Base-by-base conservation (phyloP, 2,329 filamentous ascomycete genomes). In the Corniculantispora saksenae region DNA sequence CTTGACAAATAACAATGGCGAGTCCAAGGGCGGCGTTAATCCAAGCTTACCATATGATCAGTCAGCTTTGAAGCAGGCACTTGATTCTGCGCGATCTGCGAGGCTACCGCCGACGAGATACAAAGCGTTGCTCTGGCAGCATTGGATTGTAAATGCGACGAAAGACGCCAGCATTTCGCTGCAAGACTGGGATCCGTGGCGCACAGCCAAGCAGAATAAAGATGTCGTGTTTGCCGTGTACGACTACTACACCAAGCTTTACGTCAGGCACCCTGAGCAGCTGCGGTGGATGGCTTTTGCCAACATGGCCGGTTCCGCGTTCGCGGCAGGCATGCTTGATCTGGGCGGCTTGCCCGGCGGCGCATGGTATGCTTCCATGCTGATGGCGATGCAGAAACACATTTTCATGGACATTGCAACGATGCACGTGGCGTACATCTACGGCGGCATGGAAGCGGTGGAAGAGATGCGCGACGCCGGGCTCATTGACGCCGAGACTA, bases 341-440 rank as follows among this genome's bases (percentile, higher is more conserved):
- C 19, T 62, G 19, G 59, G 50, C 15, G 48, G 8, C 15, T 23
- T 62, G 48, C 59, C 38, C 2, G 59, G 50, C 13, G 40, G 51
- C 7, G n/a, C 25, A 7, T 56, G 60, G 60, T 63, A 25, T 56
- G 40, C 51, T 5, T 56, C 51, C 6, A 63, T 56, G 60, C 60
- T 63, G 13, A 63, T 48, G 60, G 60, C 60, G n/a, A 63, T 63
- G 60, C 60, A 63, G 21, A 62, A 62, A 21, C 60, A 62, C 50
- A 62, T 56, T 15, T 56, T 55, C 38, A 55, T 62, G 60, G 51
- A 29, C 27, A 56, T 56, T 48, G 60, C 27, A 17, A 48, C 60
- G 38, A 63, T 63, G 51, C 51, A 63, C 21, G 51, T 48, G 38
- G 60, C 50, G 19, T 63, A 47, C 12, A 27, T 56, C 19, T 25